Percentiles rank a stretch among this genome's conserved stretches.
phyloP scores from a whole-genome alignment of 2,329 filamentous ascomycete genomes.

The Incumbomyces delicatus region DNA sequence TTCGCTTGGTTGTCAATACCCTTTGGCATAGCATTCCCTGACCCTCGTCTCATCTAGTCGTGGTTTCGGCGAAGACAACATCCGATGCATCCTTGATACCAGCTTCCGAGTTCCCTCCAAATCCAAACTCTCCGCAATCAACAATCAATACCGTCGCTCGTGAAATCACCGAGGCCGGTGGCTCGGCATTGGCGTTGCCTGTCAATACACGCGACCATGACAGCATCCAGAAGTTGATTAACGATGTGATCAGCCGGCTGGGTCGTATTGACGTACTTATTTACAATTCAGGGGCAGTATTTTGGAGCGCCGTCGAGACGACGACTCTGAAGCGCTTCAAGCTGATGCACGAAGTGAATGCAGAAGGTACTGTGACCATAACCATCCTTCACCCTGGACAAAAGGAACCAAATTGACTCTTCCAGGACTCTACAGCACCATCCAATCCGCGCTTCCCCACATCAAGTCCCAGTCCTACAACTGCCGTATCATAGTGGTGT shows the following conservation, averaged over 20 bases:
- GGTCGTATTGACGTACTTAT: conserved; percentile 61
- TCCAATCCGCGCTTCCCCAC: conserved; percentile 60
- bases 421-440: conserved; percentile 54
- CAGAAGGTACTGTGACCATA: conserved; percentile 39
- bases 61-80: conserved; percentile 66
- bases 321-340: conserved; percentile 69
- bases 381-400: background rate
- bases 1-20: background rate
- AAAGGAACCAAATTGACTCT: too few relatives aligned
- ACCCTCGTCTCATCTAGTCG: conserved; percentile 42
- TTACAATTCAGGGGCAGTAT: conserved; percentile 80
- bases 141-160: conserved; percentile 72
- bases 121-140: conserved; percentile 63
- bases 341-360: conserved; percentile 66
- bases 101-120: conserved; percentile 51
- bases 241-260: conserved; percentile 49
- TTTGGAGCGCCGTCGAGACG: conserved; percentile 65
- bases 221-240: conserved; percentile 52
- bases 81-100: conserved; percentile 49
- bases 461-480: conserved; percentile 28
- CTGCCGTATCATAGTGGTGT: conserved; percentile 66
- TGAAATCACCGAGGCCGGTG: conserved; percentile 59
- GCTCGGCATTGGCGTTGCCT: conserved; percentile 53
- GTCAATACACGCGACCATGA: conserved; percentile 60
- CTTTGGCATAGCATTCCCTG: background rate